Base-by-base conservation (phyloP, 202 grass and related monocot genomes). In the Cymbopogon flexuosus region DNA sequence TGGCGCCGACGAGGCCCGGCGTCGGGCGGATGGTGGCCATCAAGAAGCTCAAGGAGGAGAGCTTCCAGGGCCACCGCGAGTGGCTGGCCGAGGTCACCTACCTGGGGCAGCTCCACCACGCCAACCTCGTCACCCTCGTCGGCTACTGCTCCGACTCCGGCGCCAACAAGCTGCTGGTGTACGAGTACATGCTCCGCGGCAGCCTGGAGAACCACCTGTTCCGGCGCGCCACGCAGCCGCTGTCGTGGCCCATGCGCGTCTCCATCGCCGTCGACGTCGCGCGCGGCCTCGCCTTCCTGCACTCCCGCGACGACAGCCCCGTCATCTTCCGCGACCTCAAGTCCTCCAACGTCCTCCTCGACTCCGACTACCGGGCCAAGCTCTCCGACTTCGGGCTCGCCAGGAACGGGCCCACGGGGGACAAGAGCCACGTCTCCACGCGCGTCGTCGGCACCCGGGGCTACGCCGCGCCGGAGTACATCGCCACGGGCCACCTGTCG, bases 151-250 rank as follows among this genome's bases (percentile, higher is more conserved):
- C 95, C 15, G 94, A 94, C 42, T 70, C 85, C 9, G 90, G 86
- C 56, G 62, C 2, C 82, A 90, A 91, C 78, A 97, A 92, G 64
- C 79, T 97, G 66, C 88, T 97, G 0, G 94, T 97, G 16, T 94
- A 97, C 57, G 94, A 94, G 73, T 97, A 92, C 88, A 94, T 97
- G 94, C 88, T 58, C 2, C 82, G 90, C 60, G 94, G 94, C 61
- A 97, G 88, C 92, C 89, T 97, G 43, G 94, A 97, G 87, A 97
- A 97, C 79, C 92, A 97, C 79, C 86, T 97, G 10, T 97, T 97
- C 79, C 91, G 85, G 42, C 91, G 88, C 8, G 86, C 72, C 22
- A 81, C 87, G 52, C 94, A 90, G 62, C 90, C 90, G 35, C 83
- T 98, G 46, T 68, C 95, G n/a, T 98, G 95, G 95, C 10, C 75